Percentiles rank a stretch among this genome's conserved stretches.
Conservation (phyloP, 2,329 filamentous ascomycete species). For the Helminthosporium solani region DNA sequence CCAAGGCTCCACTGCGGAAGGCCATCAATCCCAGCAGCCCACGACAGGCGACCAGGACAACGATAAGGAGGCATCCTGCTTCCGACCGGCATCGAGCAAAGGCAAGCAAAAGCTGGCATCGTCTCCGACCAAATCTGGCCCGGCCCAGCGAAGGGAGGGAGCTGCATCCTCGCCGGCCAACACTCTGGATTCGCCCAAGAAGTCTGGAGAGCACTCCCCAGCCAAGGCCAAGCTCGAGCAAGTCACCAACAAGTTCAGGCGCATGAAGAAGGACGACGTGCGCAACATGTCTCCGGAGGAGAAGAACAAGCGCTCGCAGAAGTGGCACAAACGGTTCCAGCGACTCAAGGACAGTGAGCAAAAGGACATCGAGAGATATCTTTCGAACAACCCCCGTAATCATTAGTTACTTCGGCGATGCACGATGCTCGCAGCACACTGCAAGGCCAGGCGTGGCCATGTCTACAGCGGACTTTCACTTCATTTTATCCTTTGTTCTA, state of each 20-base stretch:
- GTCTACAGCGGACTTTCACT: neutral
- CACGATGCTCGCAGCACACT: too few species aligned
- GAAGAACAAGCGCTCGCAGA: slow-evolving; percentile 36
- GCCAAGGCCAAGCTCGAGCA: slow-evolving; percentile 50
- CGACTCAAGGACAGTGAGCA: slow-evolving; percentile 33
- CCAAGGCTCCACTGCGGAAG: slow-evolving; percentile 5
- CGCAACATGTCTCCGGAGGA: slow-evolving; percentile 40
- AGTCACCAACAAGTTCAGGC: slow-evolving; percentile 48
- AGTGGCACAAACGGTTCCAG: slow-evolving; percentile 41
- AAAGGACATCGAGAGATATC: slow-evolving; percentile 31
- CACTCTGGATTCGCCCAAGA: slow-evolving; percentile 35
- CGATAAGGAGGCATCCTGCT: slow-evolving; percentile 33
- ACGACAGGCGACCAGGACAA: slow-evolving; percentile 15
- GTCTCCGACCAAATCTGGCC: slow-evolving; percentile 24
- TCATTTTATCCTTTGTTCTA: slow-evolving; percentile 1
- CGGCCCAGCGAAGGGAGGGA: slow-evolving; percentile 14
- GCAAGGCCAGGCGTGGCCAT: neutral
- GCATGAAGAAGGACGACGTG: slow-evolving; percentile 41
- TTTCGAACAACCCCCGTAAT: slow-evolving; percentile 8
- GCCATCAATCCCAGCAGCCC: slow-evolving; percentile 4
- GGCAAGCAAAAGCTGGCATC: slow-evolving; percentile 32
- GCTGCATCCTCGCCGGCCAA: slow-evolving; percentile 27
- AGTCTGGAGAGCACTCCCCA: slow-evolving; percentile 43
- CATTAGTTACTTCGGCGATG: neutral
- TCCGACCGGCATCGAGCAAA: slow-evolving; percentile 30